These are phyloP conservation scores for Anacardium occidentale DNA, from an alignment of 345 rosid genomes.

Conservation along the genomic window DNA sequence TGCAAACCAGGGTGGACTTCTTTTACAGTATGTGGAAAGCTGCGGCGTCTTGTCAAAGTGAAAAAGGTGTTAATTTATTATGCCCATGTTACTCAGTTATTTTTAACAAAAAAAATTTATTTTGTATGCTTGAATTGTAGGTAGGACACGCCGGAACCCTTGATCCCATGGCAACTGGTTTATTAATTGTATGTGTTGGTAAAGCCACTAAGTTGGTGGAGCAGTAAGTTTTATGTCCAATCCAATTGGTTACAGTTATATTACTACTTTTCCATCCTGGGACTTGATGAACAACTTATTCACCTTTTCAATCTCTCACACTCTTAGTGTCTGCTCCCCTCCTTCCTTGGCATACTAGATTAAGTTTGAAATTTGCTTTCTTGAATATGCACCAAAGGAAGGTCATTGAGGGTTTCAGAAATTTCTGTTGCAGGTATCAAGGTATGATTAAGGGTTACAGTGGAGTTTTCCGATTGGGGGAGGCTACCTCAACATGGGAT, in stretches of 20 bases:
- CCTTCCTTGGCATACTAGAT: neutral
- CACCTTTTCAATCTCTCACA: constrained; percentile 7
- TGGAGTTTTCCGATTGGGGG: constrained; percentile 93
- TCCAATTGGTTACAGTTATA: constrained; percentile 4
- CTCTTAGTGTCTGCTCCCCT: neutral
- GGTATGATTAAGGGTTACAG: constrained; percentile 91
- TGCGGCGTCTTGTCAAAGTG: constrained; percentile 81
- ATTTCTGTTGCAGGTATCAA: constrained; percentile 62
- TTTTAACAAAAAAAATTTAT: too few species aligned
- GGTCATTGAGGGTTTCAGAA: constrained; percentile 11
- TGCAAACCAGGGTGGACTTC: constrained; percentile 82
- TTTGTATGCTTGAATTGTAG: constrained; percentile 28
- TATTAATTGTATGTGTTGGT: constrained; percentile 86
- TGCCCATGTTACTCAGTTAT: neutral
- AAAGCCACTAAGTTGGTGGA: constrained; percentile 92
- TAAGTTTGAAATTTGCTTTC: neutral
- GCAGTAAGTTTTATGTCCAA: constrained; percentile 43
- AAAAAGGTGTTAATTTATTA: constrained; percentile 58
- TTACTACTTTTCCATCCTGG: constrained; percentile 8
- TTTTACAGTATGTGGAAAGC: constrained; percentile 96
- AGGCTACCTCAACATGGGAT: constrained; percentile 95
- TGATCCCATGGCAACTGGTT: constrained; percentile 98
- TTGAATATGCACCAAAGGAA: neutral
- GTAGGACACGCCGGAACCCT: constrained; percentile 99
- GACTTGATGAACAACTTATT: neutral